Percentiles rank a stretch among this genome's conserved stretches.
Conservation (phyloP, 306 rosid genomes). For the Hippophae rhamnoides region DNA sequence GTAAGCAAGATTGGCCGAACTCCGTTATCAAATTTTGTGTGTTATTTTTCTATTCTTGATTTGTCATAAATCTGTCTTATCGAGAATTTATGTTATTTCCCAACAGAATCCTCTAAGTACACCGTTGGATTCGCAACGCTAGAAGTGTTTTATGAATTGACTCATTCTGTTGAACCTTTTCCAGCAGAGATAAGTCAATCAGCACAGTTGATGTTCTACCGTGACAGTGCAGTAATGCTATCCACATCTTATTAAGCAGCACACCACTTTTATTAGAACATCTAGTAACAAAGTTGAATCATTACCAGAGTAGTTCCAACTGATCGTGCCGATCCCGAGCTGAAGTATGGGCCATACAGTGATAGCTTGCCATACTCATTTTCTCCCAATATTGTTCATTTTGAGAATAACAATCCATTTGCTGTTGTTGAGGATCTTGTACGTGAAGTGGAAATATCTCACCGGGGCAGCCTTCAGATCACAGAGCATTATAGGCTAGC, state of each 20-base stretch:
- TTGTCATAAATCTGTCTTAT: too few species aligned
- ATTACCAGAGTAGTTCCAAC: conserved; percentile 67
- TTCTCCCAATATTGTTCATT: conserved; percentile 76
- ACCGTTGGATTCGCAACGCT: conserved; percentile 53
- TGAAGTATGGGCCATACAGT: conserved; percentile 84
- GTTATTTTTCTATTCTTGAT: too few species aligned
- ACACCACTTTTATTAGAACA: conserved; percentile 68
- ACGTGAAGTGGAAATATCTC: conserved; percentile 96
- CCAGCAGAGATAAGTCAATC: conserved; percentile 87
- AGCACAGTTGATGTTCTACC: conserved; percentile 80
- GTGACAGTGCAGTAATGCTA: conserved; percentile 71
- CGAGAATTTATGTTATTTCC: too few species aligned
- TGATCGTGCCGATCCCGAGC: conserved; percentile 55
- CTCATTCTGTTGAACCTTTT: conserved; percentile 81
- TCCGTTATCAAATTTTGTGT: too few species aligned
- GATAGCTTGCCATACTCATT: conserved; percentile 56
- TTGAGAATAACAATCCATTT: conserved; percentile 87
- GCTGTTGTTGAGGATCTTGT: conserved; percentile 93
- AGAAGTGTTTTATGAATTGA: conserved; percentile 74
- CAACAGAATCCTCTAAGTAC: conserved; percentile 42
- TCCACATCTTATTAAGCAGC: conserved; percentile 83
- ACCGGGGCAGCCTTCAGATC: conserved; percentile 88
- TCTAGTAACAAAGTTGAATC: conserved; percentile 79
- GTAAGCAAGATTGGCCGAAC: too few species aligned
- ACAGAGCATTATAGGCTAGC: conserved; percentile 70